Evolutionary conservation across 2,329 filamentous ascomycete species (phyloP), one percentile per base, ranked within the genome.

Genomic region (Microdochium bolleyi): DNA sequence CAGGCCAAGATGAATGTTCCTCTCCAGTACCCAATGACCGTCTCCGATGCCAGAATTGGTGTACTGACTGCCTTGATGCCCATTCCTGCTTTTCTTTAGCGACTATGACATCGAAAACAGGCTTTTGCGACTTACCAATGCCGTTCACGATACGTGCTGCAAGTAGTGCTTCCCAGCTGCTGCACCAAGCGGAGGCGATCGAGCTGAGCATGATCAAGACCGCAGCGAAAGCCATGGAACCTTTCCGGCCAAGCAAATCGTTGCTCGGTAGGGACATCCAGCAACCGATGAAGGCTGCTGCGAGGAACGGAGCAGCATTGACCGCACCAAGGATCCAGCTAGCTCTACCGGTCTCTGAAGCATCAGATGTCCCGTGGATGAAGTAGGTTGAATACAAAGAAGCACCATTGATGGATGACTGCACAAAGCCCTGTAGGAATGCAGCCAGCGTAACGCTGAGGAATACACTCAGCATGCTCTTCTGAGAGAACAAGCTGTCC

Each of bases 51-150:
- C 2, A 77, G 63, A 16, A 76, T 74, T 1, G 74, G 71, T 0
- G 73, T 73, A 37, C 72, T 76, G 34, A 76, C 73, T 0, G 74
- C 74, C 55, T 76, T 76, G 24, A 77, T 67, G 0, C 74, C 74
- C 74, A 77, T 77, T 1, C 71, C 73, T 67, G 48, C 2, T 2
- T n/a, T 2, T 7, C 1, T 25, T 53, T 2, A 49, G 19, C 16
- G 25, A 11, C 46, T 2, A 16, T 3, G 19, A 11, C 2, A 30
- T 30, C 5, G 27, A 11, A 5, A 30, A 60, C 9, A 54, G 49
- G 13, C 1, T 46, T 38, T n/a, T 51, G 53, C 24, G 60, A 57
- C 67, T 53, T 38, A 72, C 70, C 70, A 19, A 73, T 55, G 3
- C 71, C 71, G 51, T 71, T 72, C 7, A 73, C 34, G 1, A 69